Percentiles rank a stretch among this genome's conserved stretches.
Evolutionary conservation across 2,329 filamentous ascomycete species (phyloP).

Genomic region (Kalaharituber pfeilii): DNA sequence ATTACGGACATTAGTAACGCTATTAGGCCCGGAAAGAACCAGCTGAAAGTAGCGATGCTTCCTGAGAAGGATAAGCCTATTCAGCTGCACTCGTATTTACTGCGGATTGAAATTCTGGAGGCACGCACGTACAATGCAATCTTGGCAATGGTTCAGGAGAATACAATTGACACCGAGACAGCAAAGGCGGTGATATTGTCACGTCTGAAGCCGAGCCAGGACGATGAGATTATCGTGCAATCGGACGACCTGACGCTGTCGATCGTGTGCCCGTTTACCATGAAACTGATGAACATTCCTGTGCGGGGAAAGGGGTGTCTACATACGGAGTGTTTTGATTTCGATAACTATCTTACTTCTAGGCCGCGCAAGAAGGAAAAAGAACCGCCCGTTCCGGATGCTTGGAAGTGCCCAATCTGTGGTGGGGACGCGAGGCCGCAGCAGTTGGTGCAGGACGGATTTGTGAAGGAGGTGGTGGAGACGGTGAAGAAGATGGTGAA

Average conservation of each 20-base stretch:
- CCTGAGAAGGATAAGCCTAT: slow-evolving; percentile 18
- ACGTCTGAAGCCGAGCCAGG: slow-evolving; percentile 24
- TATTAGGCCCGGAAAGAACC: slow-evolving; percentile 44
- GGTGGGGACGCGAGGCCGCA: slow-evolving; percentile 56
- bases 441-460: slow-evolving; percentile 54
- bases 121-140: slow-evolving; percentile 7
- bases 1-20: slow-evolving; percentile 54
- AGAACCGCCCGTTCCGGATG: slow-evolving; percentile 44
- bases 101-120: slow-evolving; percentile 13
- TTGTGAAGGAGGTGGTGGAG: slow-evolving; percentile 44
- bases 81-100: slow-evolving; percentile 8
- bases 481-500: slow-evolving; percentile 2
- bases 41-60: slow-evolving; percentile 37
- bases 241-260: slow-evolving; percentile 31
- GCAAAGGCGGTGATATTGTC: slow-evolving; percentile 15
- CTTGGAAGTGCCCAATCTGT: slow-evolving; percentile 81
- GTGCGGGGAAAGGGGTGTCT: slow-evolving; percentile 52
- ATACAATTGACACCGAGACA: slow-evolving; percentile 1
- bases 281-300: slow-evolving; percentile 46
- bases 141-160: slow-evolving; percentile 10
- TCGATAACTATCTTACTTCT: slow-evolving; percentile 60
- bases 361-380: slow-evolving; percentile 28
- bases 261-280: slow-evolving; percentile 33
- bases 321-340: slow-evolving; percentile 80
- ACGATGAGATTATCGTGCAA: slow-evolving; percentile 37